Conservation (phyloP, 768 basidiomycete species). For the Agaricus blazei region DNA sequence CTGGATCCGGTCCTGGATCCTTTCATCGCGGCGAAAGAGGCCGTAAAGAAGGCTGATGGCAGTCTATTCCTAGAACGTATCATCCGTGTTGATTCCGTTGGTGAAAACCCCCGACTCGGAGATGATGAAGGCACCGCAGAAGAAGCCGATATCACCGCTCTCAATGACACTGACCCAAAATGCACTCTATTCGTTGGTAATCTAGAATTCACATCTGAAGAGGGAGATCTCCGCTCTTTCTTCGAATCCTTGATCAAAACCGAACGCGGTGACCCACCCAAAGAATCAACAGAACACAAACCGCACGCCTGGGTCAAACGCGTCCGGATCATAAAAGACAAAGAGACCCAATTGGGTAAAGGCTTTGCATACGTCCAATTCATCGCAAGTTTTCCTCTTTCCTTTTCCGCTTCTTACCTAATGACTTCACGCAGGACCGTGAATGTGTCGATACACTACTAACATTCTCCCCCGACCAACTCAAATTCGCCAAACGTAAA, state of each 20-base stretch:
- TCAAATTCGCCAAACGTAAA: constrained; percentile 92
- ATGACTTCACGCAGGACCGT: constrained; percentile 54
- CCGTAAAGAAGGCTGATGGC: constrained; percentile 60
- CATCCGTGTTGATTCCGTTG: constrained; percentile 73
- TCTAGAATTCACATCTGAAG: constrained; percentile 86
- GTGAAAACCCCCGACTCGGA: constrained; percentile 16
- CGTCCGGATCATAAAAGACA: constrained; percentile 87
- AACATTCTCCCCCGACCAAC: constrained; percentile 66
- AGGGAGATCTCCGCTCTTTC: constrained; percentile 83
- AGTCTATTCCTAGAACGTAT: constrained; percentile 71
- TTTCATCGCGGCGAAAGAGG: constrained; percentile 59
- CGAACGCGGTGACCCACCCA: constrained; percentile 60
- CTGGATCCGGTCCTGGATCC: constrained; percentile 51
- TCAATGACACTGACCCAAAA: constrained; percentile 61
- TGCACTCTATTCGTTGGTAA: constrained; percentile 88
- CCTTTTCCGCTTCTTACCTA: constrained; percentile 1
- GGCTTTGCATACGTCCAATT: constrained; percentile 95
- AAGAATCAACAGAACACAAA: constrained; percentile 27
- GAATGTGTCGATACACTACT: constrained; percentile 92
- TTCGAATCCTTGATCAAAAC: constrained; percentile 73
- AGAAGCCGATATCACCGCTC: background rate
- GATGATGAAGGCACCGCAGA: constrained; percentile 17
- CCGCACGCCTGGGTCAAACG: constrained; percentile 63
- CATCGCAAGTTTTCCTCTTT: constrained; percentile 42
- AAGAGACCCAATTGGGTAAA: constrained; percentile 90